Percentiles rank a stretch among this genome's conserved stretches.
phyloP scores from a whole-genome alignment of 768 basidiomycete species.

The Dioszegia crocea region DNA sequence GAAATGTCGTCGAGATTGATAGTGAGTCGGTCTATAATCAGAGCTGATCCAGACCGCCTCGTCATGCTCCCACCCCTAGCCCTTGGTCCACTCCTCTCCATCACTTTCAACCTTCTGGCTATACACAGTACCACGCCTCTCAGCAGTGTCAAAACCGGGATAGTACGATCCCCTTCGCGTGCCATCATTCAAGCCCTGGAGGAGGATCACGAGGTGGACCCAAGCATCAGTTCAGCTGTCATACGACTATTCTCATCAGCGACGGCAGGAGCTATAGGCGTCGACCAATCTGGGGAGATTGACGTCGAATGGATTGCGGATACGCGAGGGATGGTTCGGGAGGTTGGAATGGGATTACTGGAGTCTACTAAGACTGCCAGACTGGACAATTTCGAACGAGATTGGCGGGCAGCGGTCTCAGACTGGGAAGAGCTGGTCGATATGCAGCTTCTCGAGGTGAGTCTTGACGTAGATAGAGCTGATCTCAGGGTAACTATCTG shows the following conservation, averaged over 20 bases:
- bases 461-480: background rate
- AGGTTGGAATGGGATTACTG: constrained; percentile 74
- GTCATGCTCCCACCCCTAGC: constrained; percentile 61
- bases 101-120: constrained; percentile 70
- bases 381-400: constrained; percentile 56
- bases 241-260: constrained; percentile 77
- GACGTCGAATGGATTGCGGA: constrained; percentile 53
- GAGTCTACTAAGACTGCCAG: constrained; percentile 57
- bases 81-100: constrained; percentile 58
- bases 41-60: constrained; percentile 58
- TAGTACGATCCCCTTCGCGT: constrained; percentile 3
- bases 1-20: constrained; percentile 67
- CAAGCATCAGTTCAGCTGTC: constrained; percentile 62
- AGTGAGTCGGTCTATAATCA: constrained; percentile 59
- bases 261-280: constrained; percentile 5
- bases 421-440: constrained; percentile 64
- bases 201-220: constrained; percentile 67
- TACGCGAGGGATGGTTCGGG: constrained; percentile 56
- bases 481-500: constrained; percentile 66
- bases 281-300: constrained; percentile 16
- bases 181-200: constrained; percentile 59
- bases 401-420: constrained; percentile 73
- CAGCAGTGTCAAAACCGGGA: background rate
- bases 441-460: constrained; percentile 65
- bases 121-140: constrained; percentile 45